phyloP scores from a whole-genome alignment of 768 basidiomycete genomes.

The Polyporus arcularius region DNA sequence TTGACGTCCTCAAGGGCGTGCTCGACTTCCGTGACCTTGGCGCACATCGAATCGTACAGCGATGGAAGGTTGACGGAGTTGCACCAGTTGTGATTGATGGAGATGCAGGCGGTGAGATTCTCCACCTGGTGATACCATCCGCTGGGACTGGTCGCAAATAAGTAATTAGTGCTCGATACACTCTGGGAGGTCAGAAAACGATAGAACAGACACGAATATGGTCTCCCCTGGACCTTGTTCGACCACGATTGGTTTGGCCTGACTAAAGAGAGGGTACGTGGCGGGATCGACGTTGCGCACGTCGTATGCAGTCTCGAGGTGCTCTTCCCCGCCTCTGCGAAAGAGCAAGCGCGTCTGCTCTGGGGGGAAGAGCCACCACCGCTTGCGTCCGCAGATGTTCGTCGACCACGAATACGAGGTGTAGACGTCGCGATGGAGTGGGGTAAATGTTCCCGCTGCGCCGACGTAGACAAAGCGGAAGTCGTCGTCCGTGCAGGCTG shows the following conservation, averaged over 20 bases:
- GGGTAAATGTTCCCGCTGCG: slow-evolving; percentile 29
- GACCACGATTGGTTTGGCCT: slow-evolving; percentile 22
- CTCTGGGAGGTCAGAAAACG: too few relatives aligned
- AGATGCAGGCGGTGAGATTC: slow-evolving; percentile 32
- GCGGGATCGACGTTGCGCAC: slow-evolving; percentile 21
- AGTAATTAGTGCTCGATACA: neutral
- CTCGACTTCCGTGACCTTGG: slow-evolving; percentile 31
- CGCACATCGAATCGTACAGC: slow-evolving; percentile 30
- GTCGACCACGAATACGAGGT: slow-evolving; percentile 34
- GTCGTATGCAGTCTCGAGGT: slow-evolving; percentile 23
- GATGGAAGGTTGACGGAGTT: slow-evolving; percentile 31
- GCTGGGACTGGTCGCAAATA: slow-evolving; percentile 22
- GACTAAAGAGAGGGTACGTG: slow-evolving; percentile 18
- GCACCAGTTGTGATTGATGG: slow-evolving; percentile 36
- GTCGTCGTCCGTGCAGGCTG: slow-evolving; percentile 28
- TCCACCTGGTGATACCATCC: slow-evolving; percentile 35
- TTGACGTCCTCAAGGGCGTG: slow-evolving; percentile 29
- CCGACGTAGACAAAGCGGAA: slow-evolving; percentile 34
- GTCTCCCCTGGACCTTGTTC: slow-evolving; percentile 30
- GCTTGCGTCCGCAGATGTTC: slow-evolving; percentile 30
- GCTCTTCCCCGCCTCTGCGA: slow-evolving; percentile 19
- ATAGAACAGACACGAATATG: slow-evolving; percentile 29
- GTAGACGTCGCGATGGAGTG: slow-evolving; percentile 33
- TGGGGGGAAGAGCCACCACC: slow-evolving; percentile 33
- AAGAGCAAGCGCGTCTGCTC: slow-evolving; percentile 25